Percentiles rank a stretch among this genome's conserved stretches.
Conservation (phyloP, 495 filamentous ascomycete genomes). For the Annulohypoxylon nitens region DNA sequence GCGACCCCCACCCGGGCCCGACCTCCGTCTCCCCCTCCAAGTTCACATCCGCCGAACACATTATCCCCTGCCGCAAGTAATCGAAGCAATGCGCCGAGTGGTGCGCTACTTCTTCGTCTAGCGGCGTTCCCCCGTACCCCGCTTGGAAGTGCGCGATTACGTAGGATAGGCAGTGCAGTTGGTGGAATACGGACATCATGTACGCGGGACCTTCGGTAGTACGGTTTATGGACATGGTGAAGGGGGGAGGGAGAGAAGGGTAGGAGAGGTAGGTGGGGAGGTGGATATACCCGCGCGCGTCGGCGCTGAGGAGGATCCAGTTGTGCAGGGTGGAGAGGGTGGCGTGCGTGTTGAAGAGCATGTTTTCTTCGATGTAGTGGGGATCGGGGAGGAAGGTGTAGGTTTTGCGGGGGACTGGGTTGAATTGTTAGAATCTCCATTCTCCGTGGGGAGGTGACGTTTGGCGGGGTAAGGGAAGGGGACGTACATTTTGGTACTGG, state of each 20-base stretch:
- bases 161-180: slow-evolving; percentile 66
- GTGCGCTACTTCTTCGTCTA: slow-evolving; percentile 58
- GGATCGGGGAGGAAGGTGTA: slow-evolving; percentile 58
- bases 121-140: slow-evolving; percentile 54
- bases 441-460: too few species aligned
- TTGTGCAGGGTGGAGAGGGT: slow-evolving; percentile 60
- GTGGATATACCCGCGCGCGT: slow-evolving; percentile 59
- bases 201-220: slow-evolving; percentile 56
- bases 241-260: slow-evolving; percentile 54
- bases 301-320: slow-evolving; percentile 61
- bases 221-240: slow-evolving; percentile 52
- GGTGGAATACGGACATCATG: slow-evolving; percentile 67
- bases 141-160: slow-evolving; percentile 57
- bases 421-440: background rate
- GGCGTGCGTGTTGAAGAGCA: slow-evolving; percentile 56
- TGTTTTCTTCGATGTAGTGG: slow-evolving; percentile 58
- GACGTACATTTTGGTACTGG: slow-evolving; percentile 48
- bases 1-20: slow-evolving; percentile 60
- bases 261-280: slow-evolving; percentile 52
- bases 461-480: too few species aligned
- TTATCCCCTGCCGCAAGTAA: slow-evolving; percentile 62
- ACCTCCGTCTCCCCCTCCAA: slow-evolving; percentile 61
- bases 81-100: slow-evolving; percentile 65
- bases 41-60: slow-evolving; percentile 62
- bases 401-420: slow-evolving; percentile 57